These are phyloP conservation scores for Syncephalis plumigaleata DNA, from an alignment of 371 early-diverging fungal species.

Conservation along the genomic window DNA sequence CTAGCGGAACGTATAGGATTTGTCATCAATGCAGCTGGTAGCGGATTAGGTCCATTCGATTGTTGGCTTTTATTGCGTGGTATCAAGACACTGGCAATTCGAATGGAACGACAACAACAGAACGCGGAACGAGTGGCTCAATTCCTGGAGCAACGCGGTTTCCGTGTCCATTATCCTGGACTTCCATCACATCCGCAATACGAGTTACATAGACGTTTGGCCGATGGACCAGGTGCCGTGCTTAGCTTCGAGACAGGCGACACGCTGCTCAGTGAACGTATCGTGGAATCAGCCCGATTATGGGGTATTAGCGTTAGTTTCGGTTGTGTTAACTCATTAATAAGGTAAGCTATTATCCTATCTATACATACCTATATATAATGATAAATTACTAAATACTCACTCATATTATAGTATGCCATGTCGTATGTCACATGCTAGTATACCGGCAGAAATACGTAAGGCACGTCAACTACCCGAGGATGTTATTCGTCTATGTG, in stretches of 20 bases:
- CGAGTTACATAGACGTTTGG: conserved; percentile 56
- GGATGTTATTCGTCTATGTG: conserved; percentile 87
- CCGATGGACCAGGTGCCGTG: conserved; percentile 85
- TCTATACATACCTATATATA: not conserved
- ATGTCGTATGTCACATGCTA: conserved; percentile 93
- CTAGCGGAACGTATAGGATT: conserved; percentile 64
- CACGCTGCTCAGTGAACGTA: conserved; percentile 53
- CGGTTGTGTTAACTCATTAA: conserved; percentile 92
- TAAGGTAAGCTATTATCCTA: conserved; percentile 34
- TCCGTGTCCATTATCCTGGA: conserved; percentile 82
- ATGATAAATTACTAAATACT: not conserved
- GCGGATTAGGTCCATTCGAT: conserved; percentile 72
- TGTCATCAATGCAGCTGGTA: conserved; percentile 87
- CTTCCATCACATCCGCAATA: conserved; percentile 73
- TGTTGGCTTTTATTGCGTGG: conserved; percentile 76
- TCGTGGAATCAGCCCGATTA: conserved; percentile 67
- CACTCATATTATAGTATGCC: conserved; percentile 58
- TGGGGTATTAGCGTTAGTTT: conserved; percentile 91
- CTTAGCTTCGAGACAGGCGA: conserved; percentile 86
- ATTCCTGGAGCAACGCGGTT: conserved; percentile 55
- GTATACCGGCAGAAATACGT: conserved; percentile 80
- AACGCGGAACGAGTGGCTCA: conserved; percentile 61
- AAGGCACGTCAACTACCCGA: conserved; percentile 75
- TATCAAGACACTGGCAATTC: conserved; percentile 71
- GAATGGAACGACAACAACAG: conserved; percentile 70